These are phyloP conservation scores for Ophiostoma piceae DNA, from an alignment of 2,329 filamentous ascomycete genomes.

Conservation along the genomic window DNA sequence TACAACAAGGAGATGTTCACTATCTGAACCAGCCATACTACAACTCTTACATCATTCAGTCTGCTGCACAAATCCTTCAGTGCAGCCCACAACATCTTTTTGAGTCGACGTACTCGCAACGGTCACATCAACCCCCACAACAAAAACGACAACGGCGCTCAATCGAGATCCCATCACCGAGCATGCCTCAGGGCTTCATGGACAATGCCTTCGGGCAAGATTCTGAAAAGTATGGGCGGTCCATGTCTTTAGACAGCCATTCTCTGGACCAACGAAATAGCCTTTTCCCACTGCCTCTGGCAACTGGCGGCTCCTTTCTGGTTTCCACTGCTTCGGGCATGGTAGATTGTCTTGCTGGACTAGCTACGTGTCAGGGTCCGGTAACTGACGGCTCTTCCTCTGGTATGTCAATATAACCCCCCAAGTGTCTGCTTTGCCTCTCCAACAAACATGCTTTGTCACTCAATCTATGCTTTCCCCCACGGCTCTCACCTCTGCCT, in stretches of 20 bases:
- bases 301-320: conserved; percentile 16
- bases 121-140: not conserved
- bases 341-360: conserved; percentile 27
- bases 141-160: not conserved
- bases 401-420: conserved; percentile 32
- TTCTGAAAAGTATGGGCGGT: not conserved
- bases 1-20: conserved; percentile 27
- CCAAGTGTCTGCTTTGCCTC: not conserved
- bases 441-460: not conserved
- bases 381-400: conserved; percentile 33
- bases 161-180: not conserved
- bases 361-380: conserved; percentile 37
- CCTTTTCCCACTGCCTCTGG: conserved; percentile 22
- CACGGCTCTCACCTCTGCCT: not conserved
- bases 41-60: conserved; percentile 30
- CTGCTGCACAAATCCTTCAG: not conserved
- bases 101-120: not conserved
- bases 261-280: not conserved
- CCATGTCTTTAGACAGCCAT: not conserved
- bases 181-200: not conserved
- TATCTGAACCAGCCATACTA: conserved; percentile 25
- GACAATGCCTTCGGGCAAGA: not conserved
- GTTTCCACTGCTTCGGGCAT: conserved; percentile 18
- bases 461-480: not conserved
- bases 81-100: not conserved